Evolutionary conservation across 2,329 filamentous ascomycete species (phyloP), one percentile per base, ranked within the genome.

Genomic region (Diaporthe eres): DNA sequence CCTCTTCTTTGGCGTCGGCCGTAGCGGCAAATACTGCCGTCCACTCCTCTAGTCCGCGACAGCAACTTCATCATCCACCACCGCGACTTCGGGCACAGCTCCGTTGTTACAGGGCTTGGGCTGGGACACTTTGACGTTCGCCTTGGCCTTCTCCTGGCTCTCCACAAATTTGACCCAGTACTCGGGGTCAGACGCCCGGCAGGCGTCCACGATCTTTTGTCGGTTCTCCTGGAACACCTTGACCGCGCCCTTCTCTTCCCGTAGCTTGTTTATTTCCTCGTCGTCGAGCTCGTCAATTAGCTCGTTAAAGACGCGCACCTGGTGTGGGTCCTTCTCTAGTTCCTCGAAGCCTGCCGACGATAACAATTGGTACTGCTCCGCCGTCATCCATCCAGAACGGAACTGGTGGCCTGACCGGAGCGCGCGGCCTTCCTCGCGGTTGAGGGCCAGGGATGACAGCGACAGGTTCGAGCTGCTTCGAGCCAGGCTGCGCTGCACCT

Each of bases 161-260:
- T 93, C 90, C 34, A 89, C 87, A 80, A 95, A 91, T 10, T 85
- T 84, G 68, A 89, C 88, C 89, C 94, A 91, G 82, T 93, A 88
- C 77, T 92, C 90, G 0, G 92, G 91, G 78, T 95, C 94, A 39
- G 89, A 88, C 7, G 90, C 90, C 25, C 90, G 86, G 78, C 92
- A 81, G 68, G 83, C 80, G 76, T 85, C 84, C 55, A 88, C 81
- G 28, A 92, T 85, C 71, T 88, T 81, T 22, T 89, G 87, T 75
- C 85, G 86, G 77, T 92, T 83, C 80, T 92, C 90, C 79, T 90
- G 88, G 78, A 95, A 92, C 0, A 91, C 89, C 74, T 86, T 85
- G 17, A 94, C 87, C 70, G 90, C 89, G 0, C 93, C 93, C 78
- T 90, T 88, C 57, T 88, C 86, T 71, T 88, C 85, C 5, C 90